Percentiles rank a stretch among this genome's conserved stretches.
Evolutionary conservation across 2,329 filamentous ascomycete species (phyloP).

Genomic region (Trichoderma afroharzianum): DNA sequence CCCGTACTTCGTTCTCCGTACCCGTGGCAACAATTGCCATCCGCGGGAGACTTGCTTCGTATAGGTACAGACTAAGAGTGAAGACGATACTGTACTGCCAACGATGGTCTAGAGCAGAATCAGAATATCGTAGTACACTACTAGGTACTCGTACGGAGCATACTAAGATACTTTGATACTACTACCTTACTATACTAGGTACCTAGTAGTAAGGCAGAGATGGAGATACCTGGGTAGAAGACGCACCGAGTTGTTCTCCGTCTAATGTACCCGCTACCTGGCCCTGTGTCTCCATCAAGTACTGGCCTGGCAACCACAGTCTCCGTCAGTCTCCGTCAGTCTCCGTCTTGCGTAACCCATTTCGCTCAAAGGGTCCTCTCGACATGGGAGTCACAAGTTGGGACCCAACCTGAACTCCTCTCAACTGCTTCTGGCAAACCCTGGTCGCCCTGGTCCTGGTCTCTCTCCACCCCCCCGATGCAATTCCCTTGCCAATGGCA

Average conservation of each 20-base stretch:
- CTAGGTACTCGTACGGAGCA: too few species aligned
- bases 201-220: too few species aligned
- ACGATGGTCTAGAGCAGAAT: background rate
- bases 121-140: background rate
- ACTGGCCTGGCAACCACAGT: background rate
- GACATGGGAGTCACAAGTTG: background rate
- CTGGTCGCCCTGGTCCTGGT: background rate
- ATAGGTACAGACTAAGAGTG: too few species aligned
- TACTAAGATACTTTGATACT: too few species aligned
- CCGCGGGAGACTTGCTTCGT: background rate
- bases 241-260: background rate
- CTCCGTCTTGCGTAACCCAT: constrained; percentile 5
- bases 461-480: background rate
- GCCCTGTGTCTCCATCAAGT: background rate
- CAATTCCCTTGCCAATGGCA: background rate
- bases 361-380: constrained; percentile 13
- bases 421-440: background rate
- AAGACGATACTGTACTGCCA: too few species aligned
- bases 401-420: background rate
- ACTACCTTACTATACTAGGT: too few species aligned
- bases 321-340: background rate
- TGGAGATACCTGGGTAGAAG: background rate
- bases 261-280: background rate
- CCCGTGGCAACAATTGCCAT: background rate
- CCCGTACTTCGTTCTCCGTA: background rate